These are phyloP conservation scores for Letharia lupina DNA, from an alignment of 495 filamentous ascomycete genomes.

Conservation along the genomic window DNA sequence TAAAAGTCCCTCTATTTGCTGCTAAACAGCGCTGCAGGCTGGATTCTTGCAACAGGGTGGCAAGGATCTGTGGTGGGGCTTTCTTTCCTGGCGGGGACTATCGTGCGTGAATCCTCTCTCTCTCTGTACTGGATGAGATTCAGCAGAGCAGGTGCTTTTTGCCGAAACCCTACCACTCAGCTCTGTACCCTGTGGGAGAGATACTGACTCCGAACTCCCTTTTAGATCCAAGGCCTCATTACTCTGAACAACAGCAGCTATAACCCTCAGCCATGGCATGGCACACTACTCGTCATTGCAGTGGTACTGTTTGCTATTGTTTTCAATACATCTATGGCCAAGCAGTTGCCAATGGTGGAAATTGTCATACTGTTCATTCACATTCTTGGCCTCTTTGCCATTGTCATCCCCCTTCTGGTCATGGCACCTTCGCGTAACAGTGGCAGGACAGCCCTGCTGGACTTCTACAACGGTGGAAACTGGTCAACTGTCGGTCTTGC, in stretches of 20 bases:
- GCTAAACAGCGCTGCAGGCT: constrained; percentile 32
- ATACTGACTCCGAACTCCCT: not conserved
- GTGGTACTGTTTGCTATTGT: constrained; percentile 41
- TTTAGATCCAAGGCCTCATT: constrained; percentile 47
- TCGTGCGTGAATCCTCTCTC: constrained; percentile 20
- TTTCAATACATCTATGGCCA: constrained; percentile 49
- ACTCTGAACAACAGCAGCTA: constrained; percentile 35
- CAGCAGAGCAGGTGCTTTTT: not conserved
- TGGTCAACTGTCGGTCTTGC: constrained; percentile 47
- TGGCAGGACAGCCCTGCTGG: constrained; percentile 43
- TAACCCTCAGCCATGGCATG: constrained; percentile 48
- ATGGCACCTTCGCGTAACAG: constrained; percentile 38
- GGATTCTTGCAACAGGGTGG: constrained; percentile 55
- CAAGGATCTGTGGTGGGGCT: constrained; percentile 46
- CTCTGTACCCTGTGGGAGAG: not conserved
- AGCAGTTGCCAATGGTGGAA: constrained; percentile 49
- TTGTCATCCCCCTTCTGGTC: constrained; percentile 51
- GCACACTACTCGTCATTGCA: constrained; percentile 49
- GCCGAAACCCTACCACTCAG: not conserved
- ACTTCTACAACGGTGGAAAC: constrained; percentile 46
- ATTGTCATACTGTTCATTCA: constrained; percentile 52
- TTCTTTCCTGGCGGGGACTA: constrained; percentile 47
- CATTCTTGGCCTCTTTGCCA: constrained; percentile 51
- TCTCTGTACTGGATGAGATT: not conserved
- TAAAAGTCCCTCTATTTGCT: not conserved